Conservation (phyloP, 768 basidiomycete species). For the Leccinum rimulosum region DNA sequence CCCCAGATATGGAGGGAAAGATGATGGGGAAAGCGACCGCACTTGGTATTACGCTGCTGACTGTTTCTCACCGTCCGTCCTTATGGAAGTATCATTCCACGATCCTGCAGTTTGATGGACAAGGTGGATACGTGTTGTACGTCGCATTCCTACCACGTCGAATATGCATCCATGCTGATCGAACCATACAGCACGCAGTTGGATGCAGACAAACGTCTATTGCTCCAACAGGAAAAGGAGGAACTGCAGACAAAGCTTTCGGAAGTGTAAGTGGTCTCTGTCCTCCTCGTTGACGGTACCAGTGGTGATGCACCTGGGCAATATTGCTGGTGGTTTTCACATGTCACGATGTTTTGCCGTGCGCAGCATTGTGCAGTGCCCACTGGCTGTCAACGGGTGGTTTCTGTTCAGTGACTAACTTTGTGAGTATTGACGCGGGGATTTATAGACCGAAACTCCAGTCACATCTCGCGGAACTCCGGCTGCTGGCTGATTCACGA, state of each 20-base stretch:
- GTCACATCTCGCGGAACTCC: constrained; percentile 68
- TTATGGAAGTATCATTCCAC: constrained; percentile 90
- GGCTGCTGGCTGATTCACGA: constrained; percentile 34
- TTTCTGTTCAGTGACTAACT: not conserved
- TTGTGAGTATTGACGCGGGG: not conserved
- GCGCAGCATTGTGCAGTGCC: not conserved
- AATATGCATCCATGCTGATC: not conserved
- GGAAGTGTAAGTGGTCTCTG: constrained; percentile 67
- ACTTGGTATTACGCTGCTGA: constrained; percentile 88
- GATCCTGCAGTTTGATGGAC: constrained; percentile 90
- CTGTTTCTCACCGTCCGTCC: constrained; percentile 93
- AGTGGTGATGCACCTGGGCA: not conserved
- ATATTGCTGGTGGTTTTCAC: not conserved
- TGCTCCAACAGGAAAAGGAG: constrained; percentile 94
- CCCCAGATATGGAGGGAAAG: constrained; percentile 84
- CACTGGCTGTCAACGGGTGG: not conserved
- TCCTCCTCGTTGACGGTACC: not conserved
- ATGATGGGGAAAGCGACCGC: constrained; percentile 94
- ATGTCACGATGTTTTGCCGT: not conserved
- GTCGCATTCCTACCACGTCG: constrained; percentile 29
- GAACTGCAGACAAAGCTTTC: constrained; percentile 78
- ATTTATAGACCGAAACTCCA: constrained; percentile 72
- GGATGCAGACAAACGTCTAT: constrained; percentile 85
- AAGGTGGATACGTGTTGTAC: constrained; percentile 93
- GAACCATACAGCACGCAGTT: constrained; percentile 65